Evolutionary conservation across 305 asterid species (phyloP).

Genomic region (Plantago coronopus): DNA sequence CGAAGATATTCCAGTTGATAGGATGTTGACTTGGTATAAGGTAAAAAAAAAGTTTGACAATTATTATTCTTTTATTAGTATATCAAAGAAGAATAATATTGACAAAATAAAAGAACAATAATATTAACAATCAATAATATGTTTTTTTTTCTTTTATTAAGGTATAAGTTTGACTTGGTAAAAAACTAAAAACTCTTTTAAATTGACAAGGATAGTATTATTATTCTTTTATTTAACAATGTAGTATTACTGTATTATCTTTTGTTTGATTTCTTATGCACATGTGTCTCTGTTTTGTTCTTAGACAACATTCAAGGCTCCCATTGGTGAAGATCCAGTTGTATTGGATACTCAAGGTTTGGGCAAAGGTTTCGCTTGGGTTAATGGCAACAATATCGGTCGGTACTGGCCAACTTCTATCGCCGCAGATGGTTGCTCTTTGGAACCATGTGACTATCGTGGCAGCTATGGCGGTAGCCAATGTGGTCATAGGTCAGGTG

Average conservation of each 20-base stretch:
- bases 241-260: no score
- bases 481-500: slow-evolving; percentile 49
- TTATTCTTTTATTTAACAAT: no score
- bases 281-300: background rate
- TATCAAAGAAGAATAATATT: no score
- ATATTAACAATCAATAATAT: no score
- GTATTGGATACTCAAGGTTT: slow-evolving; percentile 54
- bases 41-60: no score
- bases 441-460: slow-evolving; percentile 61
- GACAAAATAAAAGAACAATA: no score
- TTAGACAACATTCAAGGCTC: slow-evolving; percentile 62
- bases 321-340: slow-evolving; percentile 51
- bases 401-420: slow-evolving; percentile 70
- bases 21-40: slow-evolving; percentile 76
- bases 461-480: slow-evolving; percentile 41
- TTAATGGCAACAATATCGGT: slow-evolving; percentile 59
- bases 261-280: background rate
- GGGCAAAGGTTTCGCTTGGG: slow-evolving; percentile 75
- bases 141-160: no score
- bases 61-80: no score
- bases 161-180: no score
- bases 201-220: no score
- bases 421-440: slow-evolving; percentile 40
- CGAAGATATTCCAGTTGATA: slow-evolving; percentile 35
- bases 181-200: no score